A percentile compares a stretch with the other conserved stretches of the same genome.
These are phyloP conservation scores for Gryganskiella cystojenkinii DNA, from an alignment of 192 early-diverging fungal genomes.

Conservation along the genomic window DNA sequence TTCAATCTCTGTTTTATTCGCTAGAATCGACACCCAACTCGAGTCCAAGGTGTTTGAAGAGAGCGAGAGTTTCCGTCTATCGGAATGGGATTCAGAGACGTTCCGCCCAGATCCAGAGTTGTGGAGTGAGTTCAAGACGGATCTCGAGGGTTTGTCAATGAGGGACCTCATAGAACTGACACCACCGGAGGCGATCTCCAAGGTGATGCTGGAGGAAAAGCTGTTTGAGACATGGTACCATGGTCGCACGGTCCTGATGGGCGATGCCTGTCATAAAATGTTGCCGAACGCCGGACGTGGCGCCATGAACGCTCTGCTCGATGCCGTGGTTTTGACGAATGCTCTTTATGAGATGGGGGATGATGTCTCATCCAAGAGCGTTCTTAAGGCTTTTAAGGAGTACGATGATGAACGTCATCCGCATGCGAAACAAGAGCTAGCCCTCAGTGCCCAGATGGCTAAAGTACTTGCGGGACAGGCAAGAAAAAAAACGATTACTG, in stretches of 20 bases:
- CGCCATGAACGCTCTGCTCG: slow-evolving; percentile 13
- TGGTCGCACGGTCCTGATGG: slow-evolving; percentile 11
- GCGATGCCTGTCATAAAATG: slow-evolving; percentile 15
- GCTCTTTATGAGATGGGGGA: slow-evolving; percentile 19
- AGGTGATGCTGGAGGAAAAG: slow-evolving; percentile 21
- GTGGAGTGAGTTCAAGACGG: background rate
- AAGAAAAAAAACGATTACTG: no score
- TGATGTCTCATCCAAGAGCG: slow-evolving; percentile 1
- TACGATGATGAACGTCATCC: slow-evolving; percentile 16
- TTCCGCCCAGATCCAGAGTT: background rate
- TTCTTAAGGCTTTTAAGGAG: slow-evolving; percentile 13
- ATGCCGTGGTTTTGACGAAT: slow-evolving; percentile 19
- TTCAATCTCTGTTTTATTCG: no score
- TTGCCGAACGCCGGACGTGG: slow-evolving; percentile 18
- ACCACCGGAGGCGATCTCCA: slow-evolving; percentile 1
- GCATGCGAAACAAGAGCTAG: slow-evolving; percentile 6
- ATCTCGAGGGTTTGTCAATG: background rate
- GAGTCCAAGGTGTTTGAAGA: background rate
- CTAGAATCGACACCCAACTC: slow-evolving; percentile 10
- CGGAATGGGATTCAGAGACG: slow-evolving; percentile 9
- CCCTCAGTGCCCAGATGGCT: slow-evolving; percentile 10
- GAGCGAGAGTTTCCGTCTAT: background rate
- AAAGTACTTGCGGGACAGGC: slow-evolving; percentile 23
- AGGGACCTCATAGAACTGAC: slow-evolving; percentile 9
- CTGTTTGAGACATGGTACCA: slow-evolving; percentile 12